Conservation (phyloP, 2,329 filamentous ascomycete species). For the Phaeosphaeriaceae sp. region DNA sequence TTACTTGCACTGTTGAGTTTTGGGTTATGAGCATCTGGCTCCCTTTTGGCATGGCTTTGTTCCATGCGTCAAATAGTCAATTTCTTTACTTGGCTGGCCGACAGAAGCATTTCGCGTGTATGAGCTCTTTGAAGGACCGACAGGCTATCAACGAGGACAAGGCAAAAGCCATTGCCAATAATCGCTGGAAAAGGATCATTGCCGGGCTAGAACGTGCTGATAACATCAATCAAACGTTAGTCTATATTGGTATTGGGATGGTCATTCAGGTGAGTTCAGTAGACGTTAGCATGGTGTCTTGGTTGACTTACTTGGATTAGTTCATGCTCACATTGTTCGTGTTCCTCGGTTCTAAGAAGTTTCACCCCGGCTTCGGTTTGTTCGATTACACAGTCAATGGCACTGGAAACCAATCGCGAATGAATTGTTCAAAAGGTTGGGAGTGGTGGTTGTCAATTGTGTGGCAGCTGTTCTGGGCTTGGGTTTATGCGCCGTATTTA, state of each 20-base stretch:
- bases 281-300: not conserved
- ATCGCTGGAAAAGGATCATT: conserved; percentile 31
- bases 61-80: conserved; percentile 45
- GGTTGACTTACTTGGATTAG: conserved; percentile 1
- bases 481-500: conserved; percentile 44
- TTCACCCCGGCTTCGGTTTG: conserved; percentile 40
- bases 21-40: conserved; percentile 45
- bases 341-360: conserved; percentile 42
- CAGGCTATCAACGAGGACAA: conserved; percentile 30
- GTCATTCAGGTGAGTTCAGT: conserved; percentile 29
- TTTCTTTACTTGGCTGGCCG: conserved; percentile 41
- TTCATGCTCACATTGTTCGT: conserved; percentile 33
- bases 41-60: conserved; percentile 39
- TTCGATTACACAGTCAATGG: conserved; percentile 37
- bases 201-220: conserved; percentile 32
- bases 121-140: conserved; percentile 32
- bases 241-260: conserved; percentile 38
- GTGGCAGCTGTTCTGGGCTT: conserved; percentile 47
- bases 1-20: conserved; percentile 36
- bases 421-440: conserved; percentile 42
- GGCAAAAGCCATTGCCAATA: conserved; percentile 29
- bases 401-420: conserved; percentile 27
- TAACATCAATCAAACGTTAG: conserved; percentile 33
- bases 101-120: conserved; percentile 39
- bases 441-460: conserved; percentile 47